These are phyloP conservation scores for Tolypocladium tundrense DNA, from an alignment of 2,329 filamentous ascomycete species.

Conservation along the genomic window DNA sequence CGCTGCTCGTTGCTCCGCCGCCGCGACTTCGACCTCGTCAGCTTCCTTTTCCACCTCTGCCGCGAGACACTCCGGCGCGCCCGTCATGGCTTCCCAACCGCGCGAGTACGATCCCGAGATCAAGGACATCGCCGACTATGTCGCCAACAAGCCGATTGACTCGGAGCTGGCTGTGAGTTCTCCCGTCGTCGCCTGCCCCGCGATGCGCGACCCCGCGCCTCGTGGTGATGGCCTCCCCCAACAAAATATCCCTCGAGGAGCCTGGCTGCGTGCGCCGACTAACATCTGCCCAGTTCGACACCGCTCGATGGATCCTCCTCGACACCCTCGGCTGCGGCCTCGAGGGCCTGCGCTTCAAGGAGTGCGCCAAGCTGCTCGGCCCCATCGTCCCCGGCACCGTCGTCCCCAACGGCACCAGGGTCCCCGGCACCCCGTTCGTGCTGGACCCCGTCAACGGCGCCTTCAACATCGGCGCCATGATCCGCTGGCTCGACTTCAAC, in stretches of 20 bases:
- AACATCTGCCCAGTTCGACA: conserved; percentile 60
- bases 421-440: conserved; percentile 86
- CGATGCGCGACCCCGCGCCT: neutral
- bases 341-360: conserved; percentile 88
- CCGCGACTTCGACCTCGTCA: conserved; percentile 15
- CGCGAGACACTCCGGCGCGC: conserved; percentile 35
- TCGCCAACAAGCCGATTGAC: conserved; percentile 82
- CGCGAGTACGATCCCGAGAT: conserved; percentile 83
- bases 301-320: conserved; percentile 90
- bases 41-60: conserved; percentile 38
- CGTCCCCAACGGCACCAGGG: conserved; percentile 84
- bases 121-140: conserved; percentile 87
- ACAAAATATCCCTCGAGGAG: neutral
- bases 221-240: neutral
- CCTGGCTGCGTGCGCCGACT: neutral
- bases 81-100: conserved; percentile 37
- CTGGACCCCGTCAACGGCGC: conserved; percentile 92
- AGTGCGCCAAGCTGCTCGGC: conserved; percentile 90
- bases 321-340: conserved; percentile 96
- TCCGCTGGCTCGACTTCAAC: conserved; percentile 99
- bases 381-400: conserved; percentile 82
- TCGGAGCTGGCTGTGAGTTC: conserved; percentile 81
- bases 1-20: conserved; percentile 19
- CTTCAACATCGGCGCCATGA: conserved; percentile 98
- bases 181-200: neutral